Evolutionary conservation across 306 rosid species (phyloP), one percentile per base, ranked within the genome.

Genomic region (Sechiopsis laciniata): DNA sequence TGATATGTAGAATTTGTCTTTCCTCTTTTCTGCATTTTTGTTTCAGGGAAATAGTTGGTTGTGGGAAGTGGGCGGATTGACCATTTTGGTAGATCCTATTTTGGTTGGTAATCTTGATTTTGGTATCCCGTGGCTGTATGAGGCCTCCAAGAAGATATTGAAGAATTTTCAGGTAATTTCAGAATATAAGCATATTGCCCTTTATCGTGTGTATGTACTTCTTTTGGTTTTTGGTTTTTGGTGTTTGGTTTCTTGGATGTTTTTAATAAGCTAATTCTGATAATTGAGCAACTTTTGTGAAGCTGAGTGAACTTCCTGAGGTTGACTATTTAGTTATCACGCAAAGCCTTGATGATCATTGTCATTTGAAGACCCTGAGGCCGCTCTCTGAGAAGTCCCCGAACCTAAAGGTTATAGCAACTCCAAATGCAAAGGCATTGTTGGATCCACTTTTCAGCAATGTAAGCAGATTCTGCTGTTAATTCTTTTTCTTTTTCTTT

Each of bases 331-430:
- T 90, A 32, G 86, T 94, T 53, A 90, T 90, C 61, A 94, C 98
- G 10, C 97, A 90, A 87, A 94, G 96, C 82, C 92, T 90, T 60
- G 98, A 94, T 82, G 96, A 94, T 82, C 98, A 90, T 82, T 94
- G 96, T 82, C 98, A 94, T 85, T 82, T 94, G 92, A 90, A 89
- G 83, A 94, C 92, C 63, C 77, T 94, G 66, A 87, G 73, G 70
- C 94, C 92, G 3, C 90, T 94, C 69, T 88, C 95, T 24, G 75
- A 79, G 65, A 90, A 82, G 84, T 85, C 75, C 66, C 96, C 90
- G 54, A 82, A 85, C 75, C 80, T 80, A 52, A 86, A 77, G 78
- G 94, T 89, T 22, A 80, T 94, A 64, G 86, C 97, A 45, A 90
- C 98, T 50, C 96, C 95, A 48, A 93, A 93, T 80, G 97, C 97